phyloP scores from a whole-genome alignment of 768 basidiomycete genomes.

The Aureoboletus auriporus region DNA sequence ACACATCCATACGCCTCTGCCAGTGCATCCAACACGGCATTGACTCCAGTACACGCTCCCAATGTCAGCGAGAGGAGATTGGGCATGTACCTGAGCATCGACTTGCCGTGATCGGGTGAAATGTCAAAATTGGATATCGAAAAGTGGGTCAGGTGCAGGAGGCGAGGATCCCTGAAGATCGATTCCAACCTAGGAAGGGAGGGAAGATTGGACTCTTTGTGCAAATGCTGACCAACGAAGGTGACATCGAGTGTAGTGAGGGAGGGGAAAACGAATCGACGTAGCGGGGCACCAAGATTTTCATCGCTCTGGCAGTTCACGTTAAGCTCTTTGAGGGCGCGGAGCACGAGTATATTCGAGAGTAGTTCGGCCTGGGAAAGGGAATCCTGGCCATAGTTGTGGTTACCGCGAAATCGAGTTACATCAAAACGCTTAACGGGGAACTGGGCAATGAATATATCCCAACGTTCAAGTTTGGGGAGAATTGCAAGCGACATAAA shows the following conservation, averaged over 20 bases:
- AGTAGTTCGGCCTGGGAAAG: slow-evolving; percentile 28
- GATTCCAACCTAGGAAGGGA: slow-evolving; percentile 45
- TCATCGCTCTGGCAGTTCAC: slow-evolving; percentile 42
- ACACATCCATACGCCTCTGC: slow-evolving; percentile 33
- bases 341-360: slow-evolving; percentile 23
- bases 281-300: slow-evolving; percentile 33
- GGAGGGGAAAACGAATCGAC: slow-evolving; percentile 42
- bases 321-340: slow-evolving; percentile 38
- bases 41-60: slow-evolving; percentile 42
- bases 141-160: slow-evolving; percentile 47
- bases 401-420: slow-evolving; percentile 29
- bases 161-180: slow-evolving; percentile 55
- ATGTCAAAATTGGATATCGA: slow-evolving; percentile 46
- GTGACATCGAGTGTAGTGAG: slow-evolving; percentile 44
- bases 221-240: slow-evolving; percentile 30
- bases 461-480: slow-evolving; percentile 41
- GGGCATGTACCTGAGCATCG: slow-evolving; percentile 51
- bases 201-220: slow-evolving; percentile 24
- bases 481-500: slow-evolving; percentile 40
- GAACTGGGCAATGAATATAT: slow-evolving; percentile 39
- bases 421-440: slow-evolving; percentile 26
- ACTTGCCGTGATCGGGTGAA: slow-evolving; percentile 33
- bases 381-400: slow-evolving; percentile 25
- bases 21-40: slow-evolving; percentile 38
- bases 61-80: slow-evolving; percentile 44